Evolutionary conservation across 176 grass and related monocot genomes (phyloP), one percentile per base, ranked within the genome.

Genomic region (Luzula sylvatica): DNA sequence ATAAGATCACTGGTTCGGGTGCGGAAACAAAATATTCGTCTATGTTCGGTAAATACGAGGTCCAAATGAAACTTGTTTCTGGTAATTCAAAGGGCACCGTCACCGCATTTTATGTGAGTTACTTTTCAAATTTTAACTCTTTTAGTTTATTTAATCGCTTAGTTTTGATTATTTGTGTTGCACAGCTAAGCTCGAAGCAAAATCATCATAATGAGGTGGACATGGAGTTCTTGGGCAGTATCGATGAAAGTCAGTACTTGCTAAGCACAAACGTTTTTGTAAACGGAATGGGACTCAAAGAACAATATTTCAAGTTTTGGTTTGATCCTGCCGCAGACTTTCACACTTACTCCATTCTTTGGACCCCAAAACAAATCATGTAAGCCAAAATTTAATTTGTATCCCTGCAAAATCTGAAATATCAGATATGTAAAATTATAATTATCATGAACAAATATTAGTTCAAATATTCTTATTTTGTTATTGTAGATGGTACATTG

Each of bases 211-310:
- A 94, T 46, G 87, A 94, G 67, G 60, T 94, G 38, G 87, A 94
- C 68, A 61, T 94, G 0, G 87, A 87, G 63, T 79, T 94, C 78
- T 79, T 94, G 1, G 87, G 87, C 42, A 82, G 86, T 27, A 8
- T 13, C 4, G 56, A 54, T 38, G 74, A 67, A 16, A 3, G 86
- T 66, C 87, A 82, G 5, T 83, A 80, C 74, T 79, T 73, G 6
- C 73, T 87, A 14, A 82, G 72, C 74, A 94, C 87, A 55, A 94
- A 94, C 65, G 56, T 94, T 4, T 94, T 75, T 65, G 72, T 73
- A 65, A 38, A 59, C 4, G 87, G 87, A 19, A 27, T 50, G 0
- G 82, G 82, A 19, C 61, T 60, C 20, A 83, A 70, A 5, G 87
- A 94, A 67, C 45, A 69, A 71, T 82, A 87, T 73, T 94, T 73